A percentile compares a stretch with the other conserved stretches of the same genome.
phyloP scores from a whole-genome alignment of 495 filamentous ascomycete genomes.

The Neurospora sp. region DNA sequence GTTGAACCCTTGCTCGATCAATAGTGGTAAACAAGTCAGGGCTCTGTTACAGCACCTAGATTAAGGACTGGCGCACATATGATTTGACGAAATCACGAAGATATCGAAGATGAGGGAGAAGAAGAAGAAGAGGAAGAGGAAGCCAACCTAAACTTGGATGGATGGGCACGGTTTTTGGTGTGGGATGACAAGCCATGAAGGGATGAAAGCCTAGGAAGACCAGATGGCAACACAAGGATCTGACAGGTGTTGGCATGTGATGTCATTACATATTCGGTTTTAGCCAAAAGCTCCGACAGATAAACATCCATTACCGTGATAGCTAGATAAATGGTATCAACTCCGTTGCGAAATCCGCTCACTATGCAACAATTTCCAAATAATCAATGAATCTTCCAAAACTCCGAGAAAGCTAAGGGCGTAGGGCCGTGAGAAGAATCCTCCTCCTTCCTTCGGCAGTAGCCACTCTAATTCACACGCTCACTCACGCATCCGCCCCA shows the following conservation, averaged over 20 bases:
- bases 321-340: background rate
- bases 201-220: background rate
- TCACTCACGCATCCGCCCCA: background rate
- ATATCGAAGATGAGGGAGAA: too few relatives aligned
- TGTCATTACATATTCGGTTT: background rate
- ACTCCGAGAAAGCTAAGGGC: background rate
- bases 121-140: too few relatives aligned
- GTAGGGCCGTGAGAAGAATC: background rate
- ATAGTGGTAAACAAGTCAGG: background rate
- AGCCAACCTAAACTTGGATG: background rate
- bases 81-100: background rate
- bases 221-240: background rate
- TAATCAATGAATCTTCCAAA: background rate
- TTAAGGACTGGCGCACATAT: background rate
- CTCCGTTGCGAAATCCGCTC: background rate
- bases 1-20: background rate
- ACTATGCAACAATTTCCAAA: background rate
- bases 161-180: background rate
- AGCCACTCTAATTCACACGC: background rate
- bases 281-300: background rate
- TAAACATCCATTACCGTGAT: background rate
- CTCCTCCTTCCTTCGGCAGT: background rate
- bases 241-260: background rate
- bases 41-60: background rate
- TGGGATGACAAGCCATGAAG: background rate